A percentile compares a stretch with the other conserved stretches of the same genome.
These are phyloP conservation scores for Meira nashicola DNA, from an alignment of 1,284 basidiomycete genomes.

Conservation along the genomic window DNA sequence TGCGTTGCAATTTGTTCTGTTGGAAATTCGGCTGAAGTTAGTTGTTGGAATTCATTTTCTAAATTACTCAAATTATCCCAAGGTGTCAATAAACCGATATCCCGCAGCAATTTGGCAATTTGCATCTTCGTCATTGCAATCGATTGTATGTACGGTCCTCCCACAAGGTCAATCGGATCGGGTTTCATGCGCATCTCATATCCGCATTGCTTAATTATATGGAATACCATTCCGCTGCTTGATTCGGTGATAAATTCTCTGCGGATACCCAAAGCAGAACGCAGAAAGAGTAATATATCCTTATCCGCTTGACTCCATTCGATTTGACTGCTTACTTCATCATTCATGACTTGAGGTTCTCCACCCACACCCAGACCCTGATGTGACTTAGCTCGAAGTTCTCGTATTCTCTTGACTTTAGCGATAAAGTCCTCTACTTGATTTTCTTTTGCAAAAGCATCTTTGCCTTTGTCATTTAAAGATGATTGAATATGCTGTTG, in stretches of 20 bases:
- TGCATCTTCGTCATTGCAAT: not conserved
- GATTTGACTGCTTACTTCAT: not conserved
- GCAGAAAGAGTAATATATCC: not conserved
- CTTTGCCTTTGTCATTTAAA: not conserved
- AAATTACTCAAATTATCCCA: conserved; percentile 4
- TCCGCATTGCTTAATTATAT: not conserved
- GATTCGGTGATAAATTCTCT: not conserved
- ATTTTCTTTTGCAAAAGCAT: not conserved
- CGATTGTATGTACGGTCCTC: not conserved
- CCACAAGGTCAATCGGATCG: not conserved
- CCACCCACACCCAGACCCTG: not conserved
- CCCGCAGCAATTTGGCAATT: not conserved
- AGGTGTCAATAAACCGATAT: not conserved
- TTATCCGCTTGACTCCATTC: not conserved
- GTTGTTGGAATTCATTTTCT: not conserved
- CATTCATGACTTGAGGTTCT: not conserved
- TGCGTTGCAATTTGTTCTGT: not conserved
- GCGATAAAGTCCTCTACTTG: not conserved
- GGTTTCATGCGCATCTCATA: not conserved
- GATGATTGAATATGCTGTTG: not conserved
- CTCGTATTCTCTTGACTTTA: not conserved
- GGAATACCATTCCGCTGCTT: not conserved
- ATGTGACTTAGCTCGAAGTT: not conserved
- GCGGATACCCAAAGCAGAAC: not conserved
- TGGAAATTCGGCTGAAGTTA: not conserved